Evolutionary conservation across 345 rosid species (phyloP).

Genomic region (Eucalyptus regnans): DNA sequence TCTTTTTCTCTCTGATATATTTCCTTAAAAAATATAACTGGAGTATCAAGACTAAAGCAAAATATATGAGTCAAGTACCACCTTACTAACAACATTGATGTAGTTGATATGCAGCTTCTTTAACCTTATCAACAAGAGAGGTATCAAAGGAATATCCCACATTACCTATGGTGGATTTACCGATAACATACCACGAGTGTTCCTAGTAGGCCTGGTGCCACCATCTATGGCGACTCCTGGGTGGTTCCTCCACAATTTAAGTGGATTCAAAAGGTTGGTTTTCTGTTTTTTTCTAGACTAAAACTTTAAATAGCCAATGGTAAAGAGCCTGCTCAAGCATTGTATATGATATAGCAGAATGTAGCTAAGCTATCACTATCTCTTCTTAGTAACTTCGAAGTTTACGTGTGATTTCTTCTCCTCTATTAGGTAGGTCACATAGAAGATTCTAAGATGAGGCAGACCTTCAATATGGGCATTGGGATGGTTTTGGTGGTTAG

Average conservation of each 20-base stretch:
- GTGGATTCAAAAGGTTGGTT: slow-evolving; percentile 82
- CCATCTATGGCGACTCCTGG: slow-evolving; percentile 57
- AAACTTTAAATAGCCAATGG: neutral
- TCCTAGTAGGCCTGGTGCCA: slow-evolving; percentile 77
- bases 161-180: slow-evolving; percentile 95
- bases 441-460: slow-evolving; percentile 74
- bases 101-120: slow-evolving; percentile 42
- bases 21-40: neutral
- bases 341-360: neutral
- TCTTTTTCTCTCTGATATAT: neutral
- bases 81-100: neutral
- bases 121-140: slow-evolving; percentile 67
- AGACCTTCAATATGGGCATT: slow-evolving; percentile 90
- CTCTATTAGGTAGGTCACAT: slow-evolving; percentile 48
- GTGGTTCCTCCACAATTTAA: slow-evolving; percentile 58
- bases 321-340: neutral
- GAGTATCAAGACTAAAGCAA: neutral
- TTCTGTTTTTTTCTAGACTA: neutral
- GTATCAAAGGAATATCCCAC: slow-evolving; percentile 86
- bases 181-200: slow-evolving; percentile 78
- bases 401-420: neutral
- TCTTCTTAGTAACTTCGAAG: neutral
- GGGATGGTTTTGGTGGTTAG: slow-evolving; percentile 77
- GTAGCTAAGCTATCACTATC: neutral
- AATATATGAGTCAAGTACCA: neutral